Evolutionary conservation across 495 filamentous ascomycete genomes (phyloP), one percentile per base, ranked within the genome.

Genomic region (Hypoxylon rickii): DNA sequence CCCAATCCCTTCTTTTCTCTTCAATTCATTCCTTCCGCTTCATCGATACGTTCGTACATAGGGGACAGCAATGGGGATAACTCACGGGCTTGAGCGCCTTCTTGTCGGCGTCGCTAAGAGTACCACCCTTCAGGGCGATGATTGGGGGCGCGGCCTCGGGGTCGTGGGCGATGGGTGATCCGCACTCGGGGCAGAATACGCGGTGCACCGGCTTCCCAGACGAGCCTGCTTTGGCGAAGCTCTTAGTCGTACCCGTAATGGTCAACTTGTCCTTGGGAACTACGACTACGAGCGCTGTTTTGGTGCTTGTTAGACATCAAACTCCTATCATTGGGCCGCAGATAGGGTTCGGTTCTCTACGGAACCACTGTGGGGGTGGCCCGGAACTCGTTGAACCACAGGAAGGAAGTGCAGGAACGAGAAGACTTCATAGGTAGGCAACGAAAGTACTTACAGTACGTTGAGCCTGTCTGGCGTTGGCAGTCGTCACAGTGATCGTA

Each of bases 401-500:
- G n/a, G n/a, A n/a, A n/a, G n/a, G n/a, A n/a, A n/a, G n/a, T n/a
- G n/a, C n/a, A n/a, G n/a, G n/a, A n/a, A n/a, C n/a, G n/a, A n/a
- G n/a, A n/a, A n/a, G n/a, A n/a, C n/a, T n/a, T n/a, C n/a, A n/a
- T n/a, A n/a, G n/a, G n/a, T n/a, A n/a, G n/a, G n/a, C n/a, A n/a
- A n/a, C n/a, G n/a, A n/a, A n/a, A n/a, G n/a, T n/a, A 63, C 74
- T 40, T 70, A 87, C 84, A 88, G 67, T 88, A 88, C 50, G 83
- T 85, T 6, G 83, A 86, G 47, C 85, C 85, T 44, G 73, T 77
- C 70, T 88, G 85, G 60, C 85, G 83, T 67, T 88, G 85, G 76
- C 85, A 88, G 68, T 87, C 85, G 60, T 88, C 85, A 63, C 85
- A 88, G 75, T 88, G 85, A 62, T 88, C 85, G 65, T 87, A 87